phyloP scores from a whole-genome alignment of 352 stramenopile genomes.

The Globisporangium recalcitrans region DNA sequence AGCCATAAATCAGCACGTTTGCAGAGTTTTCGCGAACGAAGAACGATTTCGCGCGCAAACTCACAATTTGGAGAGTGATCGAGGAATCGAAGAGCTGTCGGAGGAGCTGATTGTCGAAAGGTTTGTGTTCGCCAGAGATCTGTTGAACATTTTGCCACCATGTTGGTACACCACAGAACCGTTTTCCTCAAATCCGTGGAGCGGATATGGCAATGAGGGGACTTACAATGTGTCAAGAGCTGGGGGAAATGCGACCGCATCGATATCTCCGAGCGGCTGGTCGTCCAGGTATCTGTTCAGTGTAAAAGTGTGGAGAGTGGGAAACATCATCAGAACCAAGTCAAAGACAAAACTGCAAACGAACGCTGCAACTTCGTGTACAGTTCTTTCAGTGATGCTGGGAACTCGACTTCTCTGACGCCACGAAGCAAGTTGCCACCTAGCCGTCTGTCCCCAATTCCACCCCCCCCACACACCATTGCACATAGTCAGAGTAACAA shows the following conservation, averaged over 20 bases:
- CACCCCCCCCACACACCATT: no score
- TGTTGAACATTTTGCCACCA: neutral
- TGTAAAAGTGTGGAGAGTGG: neutral
- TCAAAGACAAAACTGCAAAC: no score
- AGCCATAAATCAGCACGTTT: neutral
- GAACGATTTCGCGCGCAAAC: neutral
- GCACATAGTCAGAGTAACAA: no score
- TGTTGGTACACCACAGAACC: neutral
- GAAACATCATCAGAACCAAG: no score
- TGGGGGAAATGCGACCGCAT: neutral
- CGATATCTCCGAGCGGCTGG: conserved; percentile 1
- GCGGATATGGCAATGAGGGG: neutral
- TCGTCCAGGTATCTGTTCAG: conserved; percentile 3
- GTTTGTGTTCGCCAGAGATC: conserved; percentile 3
- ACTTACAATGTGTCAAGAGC: conserved; percentile 1
- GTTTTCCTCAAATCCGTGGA: no score
- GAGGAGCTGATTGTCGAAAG: neutral
- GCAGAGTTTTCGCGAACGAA: neutral
- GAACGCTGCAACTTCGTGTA: no score
- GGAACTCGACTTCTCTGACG: neutral
- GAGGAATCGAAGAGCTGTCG: neutral
- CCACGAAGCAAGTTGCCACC: conserved; percentile 5
- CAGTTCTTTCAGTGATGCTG: conserved; percentile 5
- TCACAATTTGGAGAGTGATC: conserved; percentile 4
- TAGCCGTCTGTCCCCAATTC: neutral